Evolutionary conservation across 2,329 filamentous ascomycete species (phyloP), one percentile per base, ranked within the genome.

Genomic region (Pseudohalonectria lignicola): DNA sequence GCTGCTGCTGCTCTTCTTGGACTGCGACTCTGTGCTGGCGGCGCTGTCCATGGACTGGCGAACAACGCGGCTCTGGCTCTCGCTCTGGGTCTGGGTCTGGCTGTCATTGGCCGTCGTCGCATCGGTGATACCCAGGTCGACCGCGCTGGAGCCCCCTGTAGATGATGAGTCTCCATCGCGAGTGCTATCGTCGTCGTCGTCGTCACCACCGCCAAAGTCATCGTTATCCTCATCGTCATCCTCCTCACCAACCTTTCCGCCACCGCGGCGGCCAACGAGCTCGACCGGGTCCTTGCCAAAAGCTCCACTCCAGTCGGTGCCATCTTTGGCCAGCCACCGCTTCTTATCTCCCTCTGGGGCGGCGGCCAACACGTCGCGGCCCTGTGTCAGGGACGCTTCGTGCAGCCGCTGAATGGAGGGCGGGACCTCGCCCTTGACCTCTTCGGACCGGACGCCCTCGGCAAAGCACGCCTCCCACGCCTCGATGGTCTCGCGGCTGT

Each of bases 381-480:
- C 84, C 37, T 90, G 72, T 0, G 79, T 80, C 26, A 95, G 62
- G 0, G 84, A 90, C 44, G 83, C 68, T 21, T 94, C 84, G 54
- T 96, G 90, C 10, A 94, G 66, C 49, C 81, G 71, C 55, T 83
- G 76, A 0, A 90, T 71, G 10, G 74, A 62, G 1, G 79, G 74
- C 0, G 87, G 85, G 0, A 94, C 66, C 50, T 93, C 82, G 18
- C 78, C 71, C 9, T 72, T 64, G 1, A 95, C 86, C 20, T 76
- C 71, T 39, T 79, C 73, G 12, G 69, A 61, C 2, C 92, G 77
- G 0, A 94, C 85, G 11, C 90, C 90, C 57, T 96, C 88, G 0
- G 86, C 78, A 30, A 82, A 76, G 55, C 90, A 95, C 1, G 87
- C 85, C 57, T 95, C 87, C 86, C 88, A 96, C 0, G 82, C 84